A percentile compares a stretch with the other conserved stretches of the same genome.
These are phyloP conservation scores for Mycena olivaceomarginata DNA, from an alignment of 768 basidiomycete genomes.

Conservation along the genomic window DNA sequence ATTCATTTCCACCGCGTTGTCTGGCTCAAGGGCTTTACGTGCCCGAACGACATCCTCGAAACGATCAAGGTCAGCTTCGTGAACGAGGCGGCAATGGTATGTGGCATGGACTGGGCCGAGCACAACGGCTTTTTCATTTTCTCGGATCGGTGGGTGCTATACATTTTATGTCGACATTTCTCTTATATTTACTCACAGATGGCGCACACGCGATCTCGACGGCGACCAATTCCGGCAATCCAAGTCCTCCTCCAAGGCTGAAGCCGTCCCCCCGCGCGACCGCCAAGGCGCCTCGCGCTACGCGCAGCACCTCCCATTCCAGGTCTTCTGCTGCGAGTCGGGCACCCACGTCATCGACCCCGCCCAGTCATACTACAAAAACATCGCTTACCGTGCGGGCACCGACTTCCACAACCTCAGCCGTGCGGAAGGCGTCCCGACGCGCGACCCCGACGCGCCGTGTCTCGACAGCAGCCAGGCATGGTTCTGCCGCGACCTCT, in stretches of 20 bases:
- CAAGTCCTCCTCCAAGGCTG: constrained; percentile 92
- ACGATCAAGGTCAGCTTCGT: constrained; percentile 92
- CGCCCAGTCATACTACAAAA: constrained; percentile 95
- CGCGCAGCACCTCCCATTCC: constrained; percentile 95
- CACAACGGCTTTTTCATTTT: constrained; percentile 98
- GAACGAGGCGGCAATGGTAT: constrained; percentile 98
- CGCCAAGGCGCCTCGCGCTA: constrained; percentile 88
- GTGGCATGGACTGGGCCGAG: constrained; percentile 99
- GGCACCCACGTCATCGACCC: constrained; percentile 99
- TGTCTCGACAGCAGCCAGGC: constrained; percentile 98
- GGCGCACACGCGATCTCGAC: constrained; percentile 98
- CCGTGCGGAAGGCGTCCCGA: constrained; percentile 70
- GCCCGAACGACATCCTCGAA: constrained; percentile 98
- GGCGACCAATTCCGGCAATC: constrained; percentile 99
- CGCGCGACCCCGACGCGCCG: constrained; percentile 85
- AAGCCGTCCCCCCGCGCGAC: constrained; percentile 95
- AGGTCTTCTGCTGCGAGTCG: constrained; percentile 99
- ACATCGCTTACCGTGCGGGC: constrained; percentile 90
- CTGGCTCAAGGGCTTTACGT: constrained; percentile 99
- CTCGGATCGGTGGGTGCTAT: constrained; percentile 87
- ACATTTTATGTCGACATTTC: background rate
- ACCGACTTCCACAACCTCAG: constrained; percentile 88
- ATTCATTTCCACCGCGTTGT: constrained; percentile 94
- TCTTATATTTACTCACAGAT: constrained; percentile 66
- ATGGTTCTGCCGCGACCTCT: constrained; percentile 98